Base-by-base conservation (phyloP, 2,329 filamentous ascomycete species). In the Talaromyces atroroseus region DNA sequence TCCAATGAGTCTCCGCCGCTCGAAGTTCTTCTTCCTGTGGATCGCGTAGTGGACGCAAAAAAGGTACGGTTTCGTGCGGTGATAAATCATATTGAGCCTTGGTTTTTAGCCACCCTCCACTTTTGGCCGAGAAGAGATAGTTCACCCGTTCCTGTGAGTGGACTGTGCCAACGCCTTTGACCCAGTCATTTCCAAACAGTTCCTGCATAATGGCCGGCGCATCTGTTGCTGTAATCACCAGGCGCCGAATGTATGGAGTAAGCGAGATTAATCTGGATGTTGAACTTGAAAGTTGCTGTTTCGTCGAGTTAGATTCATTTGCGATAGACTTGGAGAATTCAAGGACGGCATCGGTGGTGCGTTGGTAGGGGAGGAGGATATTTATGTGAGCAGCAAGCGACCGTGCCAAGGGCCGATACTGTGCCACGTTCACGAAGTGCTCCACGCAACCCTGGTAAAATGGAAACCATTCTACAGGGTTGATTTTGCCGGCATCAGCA, bases 121-220 rank as follows among this genome's bases (percentile, higher is more conserved):
- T 94, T 76, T 97, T 99, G 12, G 92, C 90, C 0, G 92, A 89
- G 70, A 97, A 97, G 45, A 99, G 81, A 68, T 94, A 99, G 68
- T 97, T 99, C 50, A 90, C 81, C 52, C 94, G 82, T 74, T 99
- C 94, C 61, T 88, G 86, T 69, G 95, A 89, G 67, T 95, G 88
- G 58, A 96, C 79, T 21, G 85, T 84, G 0, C 90, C 88, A 42
- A 97, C 81, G 1, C 94, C 94, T 12, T 81, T 78, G 40, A 77
- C 72, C 89, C 92, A 99, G 67, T 92, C 86, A 57, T 94, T 86
- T 18, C 94, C 94, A 65, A 97, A 99, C 75, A 96, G 95, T 7
- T 90, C 89, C 66, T 92, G 88, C 62, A 99, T 78, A 18, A 96
- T 84, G 0, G 82, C 81, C 0, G 88, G 84, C n/a, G 85, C 85